Conservation (phyloP, 2,329 filamentous ascomycete genomes). For the Venturia effusa region DNA sequence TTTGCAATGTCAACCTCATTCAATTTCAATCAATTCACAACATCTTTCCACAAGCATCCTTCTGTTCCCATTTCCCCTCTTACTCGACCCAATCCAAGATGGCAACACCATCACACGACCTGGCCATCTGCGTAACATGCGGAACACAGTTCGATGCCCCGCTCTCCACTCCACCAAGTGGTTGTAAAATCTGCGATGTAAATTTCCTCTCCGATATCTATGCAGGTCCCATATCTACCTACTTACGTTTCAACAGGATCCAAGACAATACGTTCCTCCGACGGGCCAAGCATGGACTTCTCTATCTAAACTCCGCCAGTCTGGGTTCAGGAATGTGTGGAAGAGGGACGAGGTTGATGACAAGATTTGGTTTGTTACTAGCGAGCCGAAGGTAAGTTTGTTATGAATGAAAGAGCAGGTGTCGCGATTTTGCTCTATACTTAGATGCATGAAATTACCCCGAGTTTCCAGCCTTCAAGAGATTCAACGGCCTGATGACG, state of each 20-base stretch:
- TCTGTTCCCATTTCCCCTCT: not conserved
- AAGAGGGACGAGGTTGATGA: conserved; percentile 33
- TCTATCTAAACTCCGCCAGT: conserved; percentile 24
- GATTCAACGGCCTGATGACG: too few species aligned
- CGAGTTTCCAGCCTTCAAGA: too few species aligned
- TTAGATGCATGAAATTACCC: too few species aligned
- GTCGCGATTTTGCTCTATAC: too few species aligned
- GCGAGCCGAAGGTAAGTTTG: conserved; percentile 28
- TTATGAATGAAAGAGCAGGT: too few species aligned
- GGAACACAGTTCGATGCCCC: conserved; percentile 56
- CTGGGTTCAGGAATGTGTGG: conserved; percentile 5
- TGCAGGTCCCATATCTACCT: too few species aligned
- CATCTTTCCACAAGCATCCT: not conserved
- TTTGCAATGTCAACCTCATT: not conserved
- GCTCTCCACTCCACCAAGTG: conserved; percentile 37
- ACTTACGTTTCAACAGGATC: conserved; percentile 29
- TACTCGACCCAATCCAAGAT: not conserved
- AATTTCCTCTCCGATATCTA: not conserved
- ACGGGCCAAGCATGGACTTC: conserved; percentile 56
- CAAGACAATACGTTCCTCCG: conserved; percentile 57
- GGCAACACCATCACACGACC: conserved; percentile 22
- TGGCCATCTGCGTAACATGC: conserved; percentile 56
- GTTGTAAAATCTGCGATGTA: conserved; percentile 64
- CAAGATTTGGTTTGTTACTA: conserved; percentile 33
- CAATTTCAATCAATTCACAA: not conserved